Percentiles rank a stretch among this genome's conserved stretches.
These are phyloP conservation scores for Chenopodium quinoa DNA, from an alignment of 148 eudicot genomes.

Conservation along the genomic window DNA sequence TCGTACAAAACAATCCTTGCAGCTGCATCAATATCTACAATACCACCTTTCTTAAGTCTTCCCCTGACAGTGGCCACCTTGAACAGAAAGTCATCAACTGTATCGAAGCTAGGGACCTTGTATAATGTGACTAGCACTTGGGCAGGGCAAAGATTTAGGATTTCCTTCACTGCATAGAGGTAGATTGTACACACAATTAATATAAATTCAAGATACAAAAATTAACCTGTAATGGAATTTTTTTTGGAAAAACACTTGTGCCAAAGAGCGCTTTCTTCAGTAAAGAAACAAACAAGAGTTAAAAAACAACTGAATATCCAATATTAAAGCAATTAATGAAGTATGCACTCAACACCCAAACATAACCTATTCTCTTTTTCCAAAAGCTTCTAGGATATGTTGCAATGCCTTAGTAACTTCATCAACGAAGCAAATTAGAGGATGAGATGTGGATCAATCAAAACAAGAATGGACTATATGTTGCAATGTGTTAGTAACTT, in stretches of 20 bases:
- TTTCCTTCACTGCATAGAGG: slow-evolving; percentile 69
- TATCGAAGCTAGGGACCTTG: slow-evolving; percentile 83
- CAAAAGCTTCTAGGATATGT: background rate
- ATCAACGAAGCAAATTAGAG: background rate
- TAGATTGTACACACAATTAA: background rate
- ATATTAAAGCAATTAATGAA: background rate
- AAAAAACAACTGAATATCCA: background rate
- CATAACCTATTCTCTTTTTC: background rate
- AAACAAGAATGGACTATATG: background rate
- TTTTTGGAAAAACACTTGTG: background rate
- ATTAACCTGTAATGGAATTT: background rate
- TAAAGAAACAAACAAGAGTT: background rate
- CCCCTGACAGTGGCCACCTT: slow-evolving; percentile 87
- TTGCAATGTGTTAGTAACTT: background rate
- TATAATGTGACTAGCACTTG: slow-evolving; percentile 65
- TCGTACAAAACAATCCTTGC: slow-evolving; percentile 90
- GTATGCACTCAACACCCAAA: background rate
- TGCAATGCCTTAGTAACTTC: background rate
- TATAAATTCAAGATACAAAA: background rate
- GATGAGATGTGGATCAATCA: no score
- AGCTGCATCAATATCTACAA: slow-evolving; percentile 75
- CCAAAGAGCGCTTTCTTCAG: background rate
- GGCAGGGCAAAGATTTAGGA: slow-evolving; percentile 80
- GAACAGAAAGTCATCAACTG: slow-evolving; percentile 85
- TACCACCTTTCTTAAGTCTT: slow-evolving; percentile 87